Base-by-base conservation (phyloP, 495 filamentous ascomycete species). In the Aspergillus saccharolyticus region DNA sequence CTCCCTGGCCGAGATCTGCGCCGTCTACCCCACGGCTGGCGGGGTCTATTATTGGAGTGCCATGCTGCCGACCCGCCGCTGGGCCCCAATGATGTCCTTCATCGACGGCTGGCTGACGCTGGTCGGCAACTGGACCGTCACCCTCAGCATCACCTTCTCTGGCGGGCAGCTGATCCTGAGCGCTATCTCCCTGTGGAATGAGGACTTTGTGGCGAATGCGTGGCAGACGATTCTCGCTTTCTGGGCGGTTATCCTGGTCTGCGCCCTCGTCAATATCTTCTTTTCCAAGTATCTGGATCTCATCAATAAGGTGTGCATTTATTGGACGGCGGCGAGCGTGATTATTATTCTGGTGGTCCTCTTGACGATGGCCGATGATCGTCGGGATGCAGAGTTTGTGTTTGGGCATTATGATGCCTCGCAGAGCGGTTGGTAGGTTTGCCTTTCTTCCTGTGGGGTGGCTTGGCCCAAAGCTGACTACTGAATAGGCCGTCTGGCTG, bases 1-100 rank as follows among this genome's bases (percentile, higher is more conserved):
- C 4, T 89, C 85, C 1, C 73, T 91, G 24, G 86, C 88, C n/a
- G 88, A 91, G 65, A 89, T 90, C 66, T 77, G 88, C 52, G 83
- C 83, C 25, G 88, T 87, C 6, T 90, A 85, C 61, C 88, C 88
- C 8, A 90, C 85, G 17, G 77, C 81, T 47, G 80, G 80, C 33
- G 85, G 85, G 7, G 85, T 88, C 53, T 89, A 89, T 59, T 85
- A 89, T 69, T 90, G 87, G 88, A 87, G 85, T 14, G 86, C 87
- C 8, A 85, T 87, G 68, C 75, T 81, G 18, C 71, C 74, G 1
- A 74, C 74, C 55, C 74, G 69, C 53, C 69, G 70, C 55, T 89
- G 81, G 80, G 83, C 81, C 4, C 82, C 83, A 6, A 66, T 86
- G 46, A 77, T 89, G 57, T 84, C 80, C 15, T 91, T 85, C 73